Evolutionary conservation across 306 rosid genomes (phyloP), one percentile per base, ranked within the genome.

Genomic region (Dalbergia cochinchinensis): DNA sequence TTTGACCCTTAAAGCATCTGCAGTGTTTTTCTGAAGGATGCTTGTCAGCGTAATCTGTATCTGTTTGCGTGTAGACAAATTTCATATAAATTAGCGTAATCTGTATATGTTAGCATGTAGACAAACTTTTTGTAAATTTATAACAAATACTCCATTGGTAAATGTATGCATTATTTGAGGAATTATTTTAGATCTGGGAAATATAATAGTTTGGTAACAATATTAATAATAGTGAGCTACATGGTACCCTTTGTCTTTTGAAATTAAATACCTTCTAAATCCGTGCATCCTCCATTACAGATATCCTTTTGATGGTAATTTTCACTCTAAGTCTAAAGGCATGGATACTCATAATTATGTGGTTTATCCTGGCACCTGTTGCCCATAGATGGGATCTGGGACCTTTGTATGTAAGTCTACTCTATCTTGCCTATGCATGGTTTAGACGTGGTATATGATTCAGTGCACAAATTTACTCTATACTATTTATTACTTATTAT

Each of bases 311-410:
- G 93, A 92, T 95, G 97, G 90, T 83, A 71, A 84, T 95, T 82
- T 91, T 95, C 89, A 86, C 97, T 75, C 88, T 93, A 70, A 92
- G 97, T 80, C 69, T 92, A 82, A 95, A 89, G 90, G 85, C 85
- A 66, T 95, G 99, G 99, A 64, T 73, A 67, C 67, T 87, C 71
- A 90, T 93, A 74, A 57, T 90, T 51, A 53, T 92, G 83, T 92
- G 98, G 99, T 95, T 95, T 88, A 78, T 92, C 86, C 65, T 92
- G 74, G 97, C 99, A 82, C 98, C 98, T 65, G 81, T 92, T 83
- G 97, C 98, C 80, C 91, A 92, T 83, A 89, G 83, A 82, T 92
- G 88, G 92, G 89, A 89, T 72, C 89, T 95, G 35, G 98, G 99
- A 78, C 99, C 97, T 77, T 80, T 95, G 85, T 95, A 86, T 82